A percentile compares a stretch with the other conserved stretches of the same genome.
Evolutionary conservation across 352 stramenopile genomes (phyloP).

Genomic region (Peronospora destructor): DNA sequence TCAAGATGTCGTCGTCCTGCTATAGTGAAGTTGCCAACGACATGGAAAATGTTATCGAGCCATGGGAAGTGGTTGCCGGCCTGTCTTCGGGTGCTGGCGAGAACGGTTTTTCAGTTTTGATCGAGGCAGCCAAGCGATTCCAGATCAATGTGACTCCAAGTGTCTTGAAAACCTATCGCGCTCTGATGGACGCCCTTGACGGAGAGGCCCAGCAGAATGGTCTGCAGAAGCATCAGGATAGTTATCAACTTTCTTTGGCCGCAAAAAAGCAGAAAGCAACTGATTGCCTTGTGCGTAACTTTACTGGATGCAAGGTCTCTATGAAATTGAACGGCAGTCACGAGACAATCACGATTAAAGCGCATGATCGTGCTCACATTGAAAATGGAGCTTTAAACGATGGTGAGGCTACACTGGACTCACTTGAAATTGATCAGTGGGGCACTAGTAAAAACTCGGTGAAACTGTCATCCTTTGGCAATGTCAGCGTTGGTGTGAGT

Average conservation of each 20-base stretch:
- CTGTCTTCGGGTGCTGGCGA: constrained; percentile 47
- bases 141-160: constrained; percentile 72
- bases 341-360: constrained; percentile 33
- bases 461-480: constrained; percentile 50
- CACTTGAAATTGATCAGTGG: constrained; percentile 56
- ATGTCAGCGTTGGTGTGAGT: constrained; percentile 48
- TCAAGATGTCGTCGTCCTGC: constrained; percentile 62
- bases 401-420: constrained; percentile 36
- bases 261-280: constrained; percentile 33
- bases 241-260: constrained; percentile 33
- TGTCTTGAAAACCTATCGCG: constrained; percentile 67
- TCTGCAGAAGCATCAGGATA: constrained; percentile 61
- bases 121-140: constrained; percentile 62
- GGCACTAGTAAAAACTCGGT: constrained; percentile 33
- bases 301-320: constrained; percentile 51
- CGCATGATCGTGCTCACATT: constrained; percentile 46
- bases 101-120: constrained; percentile 53
- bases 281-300: constrained; percentile 67
- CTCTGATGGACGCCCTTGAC: constrained; percentile 70
- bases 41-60: constrained; percentile 71
- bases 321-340: constrained; percentile 47
- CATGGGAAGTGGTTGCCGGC: constrained; percentile 54
- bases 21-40: constrained; percentile 60
- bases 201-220: constrained; percentile 52
- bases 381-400: constrained; percentile 34